Percentiles rank a stretch among this genome's conserved stretches.
These are phyloP conservation scores for Talaromyces amestolkiae DNA, from an alignment of 2,329 filamentous ascomycete species.

Conservation along the genomic window DNA sequence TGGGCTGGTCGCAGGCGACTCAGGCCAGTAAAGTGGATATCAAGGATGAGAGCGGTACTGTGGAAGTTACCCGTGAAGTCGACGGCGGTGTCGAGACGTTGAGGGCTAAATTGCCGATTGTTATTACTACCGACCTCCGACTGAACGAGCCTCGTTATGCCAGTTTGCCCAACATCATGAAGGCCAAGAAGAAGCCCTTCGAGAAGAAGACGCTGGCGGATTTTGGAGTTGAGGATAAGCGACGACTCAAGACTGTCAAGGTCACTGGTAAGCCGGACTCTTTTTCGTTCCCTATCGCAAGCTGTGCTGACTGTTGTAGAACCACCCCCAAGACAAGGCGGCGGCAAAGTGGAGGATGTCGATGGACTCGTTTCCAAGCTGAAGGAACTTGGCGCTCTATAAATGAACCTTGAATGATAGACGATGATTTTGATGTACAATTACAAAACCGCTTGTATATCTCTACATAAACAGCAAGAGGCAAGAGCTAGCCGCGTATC, in stretches of 20 bases:
- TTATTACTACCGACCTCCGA: conserved; percentile 91
- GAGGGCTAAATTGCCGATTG: conserved; percentile 77
- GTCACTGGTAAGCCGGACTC: conserved; percentile 65
- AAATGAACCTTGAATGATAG: conserved; percentile 27
- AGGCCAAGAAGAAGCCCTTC: conserved; percentile 99
- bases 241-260: conserved; percentile 83
- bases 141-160: conserved; percentile 95
- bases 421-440: conserved; percentile 9
- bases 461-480: neutral
- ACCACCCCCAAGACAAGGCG: conserved; percentile 81
- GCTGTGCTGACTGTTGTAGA: conserved; percentile 52
- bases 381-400: conserved; percentile 93
- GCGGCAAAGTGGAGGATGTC: conserved; percentile 95
- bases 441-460: conserved; percentile 23
- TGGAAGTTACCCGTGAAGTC: conserved; percentile 85
- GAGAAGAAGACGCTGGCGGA: conserved; percentile 88
- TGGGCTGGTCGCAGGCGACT: conserved; percentile 93
- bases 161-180: conserved; percentile 98
- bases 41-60: conserved; percentile 61
- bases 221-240: conserved; percentile 71
- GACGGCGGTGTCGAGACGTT: conserved; percentile 94
- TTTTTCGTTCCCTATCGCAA: neutral
- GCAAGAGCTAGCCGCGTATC: neutral
- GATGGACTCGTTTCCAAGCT: conserved; percentile 90
- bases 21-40: conserved; percentile 85